Evolutionary conservation across 2,329 filamentous ascomycete genomes (phyloP).

Genomic region (Verticillium zaregamsianum): DNA sequence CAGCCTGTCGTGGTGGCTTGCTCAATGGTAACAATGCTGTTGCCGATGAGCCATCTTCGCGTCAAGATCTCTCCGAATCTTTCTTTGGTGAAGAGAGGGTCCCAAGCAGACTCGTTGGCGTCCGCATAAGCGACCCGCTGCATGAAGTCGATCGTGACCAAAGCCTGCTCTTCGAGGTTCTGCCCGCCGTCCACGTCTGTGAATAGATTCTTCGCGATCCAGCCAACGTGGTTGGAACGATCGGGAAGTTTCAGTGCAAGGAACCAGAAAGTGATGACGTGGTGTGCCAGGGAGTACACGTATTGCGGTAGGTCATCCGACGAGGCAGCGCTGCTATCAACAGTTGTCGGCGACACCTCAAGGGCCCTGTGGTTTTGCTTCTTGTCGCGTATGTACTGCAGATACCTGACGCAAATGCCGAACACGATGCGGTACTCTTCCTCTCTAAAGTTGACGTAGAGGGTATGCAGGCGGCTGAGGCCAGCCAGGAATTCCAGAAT

Average conservation of each 20-base stretch:
- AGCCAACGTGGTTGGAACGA: constrained; percentile 76
- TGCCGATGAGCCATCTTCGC: constrained; percentile 68
- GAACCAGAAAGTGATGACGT: constrained; percentile 97
- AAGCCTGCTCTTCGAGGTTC: constrained; percentile 82
- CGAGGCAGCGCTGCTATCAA: constrained; percentile 20
- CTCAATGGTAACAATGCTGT: constrained; percentile 70
- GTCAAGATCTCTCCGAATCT: constrained; percentile 63
- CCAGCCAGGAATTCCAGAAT: constrained; percentile 94
- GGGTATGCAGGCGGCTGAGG: constrained; percentile 75
- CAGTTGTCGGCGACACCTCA: constrained; percentile 20
- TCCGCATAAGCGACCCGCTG: constrained; percentile 83
- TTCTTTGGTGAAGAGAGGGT: constrained; percentile 60
- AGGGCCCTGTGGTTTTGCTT: constrained; percentile 37
- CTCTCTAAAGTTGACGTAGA: constrained; percentile 85
- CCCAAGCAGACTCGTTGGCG: constrained; percentile 68
- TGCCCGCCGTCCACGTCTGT: constrained; percentile 71
- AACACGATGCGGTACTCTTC: constrained; percentile 94
- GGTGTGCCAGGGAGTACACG: constrained; percentile 88
- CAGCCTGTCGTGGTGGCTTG: constrained; percentile 63
- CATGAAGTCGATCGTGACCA: constrained; percentile 94
- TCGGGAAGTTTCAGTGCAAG: constrained; percentile 82
- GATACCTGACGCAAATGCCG: constrained; percentile 88
- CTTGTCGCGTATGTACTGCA: constrained; percentile 80
- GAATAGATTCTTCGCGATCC: constrained; percentile 86
- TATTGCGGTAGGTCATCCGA: constrained; percentile 82